Evolutionary conservation across 768 basidiomycete genomes (phyloP).

Genomic region (Tylopilus subfusipes): DNA sequence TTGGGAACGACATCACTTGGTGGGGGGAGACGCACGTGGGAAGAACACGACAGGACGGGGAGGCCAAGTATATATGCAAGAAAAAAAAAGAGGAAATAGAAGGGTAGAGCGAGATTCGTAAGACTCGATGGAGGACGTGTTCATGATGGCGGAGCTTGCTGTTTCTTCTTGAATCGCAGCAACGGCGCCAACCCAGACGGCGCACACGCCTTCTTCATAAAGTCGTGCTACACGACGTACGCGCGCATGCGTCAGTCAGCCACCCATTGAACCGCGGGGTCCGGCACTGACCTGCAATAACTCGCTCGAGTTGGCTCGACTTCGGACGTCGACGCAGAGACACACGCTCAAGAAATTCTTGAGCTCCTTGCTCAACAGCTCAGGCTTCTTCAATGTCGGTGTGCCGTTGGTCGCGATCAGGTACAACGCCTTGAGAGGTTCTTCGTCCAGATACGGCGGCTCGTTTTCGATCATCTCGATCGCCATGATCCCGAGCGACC

Average conservation of each 20-base stretch:
- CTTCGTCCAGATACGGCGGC: conserved; percentile 93
- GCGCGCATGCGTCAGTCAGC: neutral
- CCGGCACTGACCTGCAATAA: conserved; percentile 70
- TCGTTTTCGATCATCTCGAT: conserved; percentile 99
- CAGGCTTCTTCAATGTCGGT: conserved; percentile 95
- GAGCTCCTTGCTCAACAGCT: conserved; percentile 84
- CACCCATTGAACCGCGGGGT: no score
- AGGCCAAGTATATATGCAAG: conserved; percentile 23
- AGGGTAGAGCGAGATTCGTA: neutral
- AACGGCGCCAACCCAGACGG: conserved; percentile 81
- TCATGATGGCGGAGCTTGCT: conserved; percentile 39
- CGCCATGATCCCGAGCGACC: conserved; percentile 97
- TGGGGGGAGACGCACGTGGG: neutral
- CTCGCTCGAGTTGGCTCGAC: conserved; percentile 86
- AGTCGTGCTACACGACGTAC: conserved; percentile 74
- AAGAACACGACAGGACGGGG: no score
- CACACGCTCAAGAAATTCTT: conserved; percentile 98
- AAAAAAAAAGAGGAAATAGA: neutral
- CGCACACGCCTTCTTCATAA: conserved; percentile 85
- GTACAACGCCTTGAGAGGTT: conserved; percentile 91
- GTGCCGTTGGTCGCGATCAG: conserved; percentile 98
- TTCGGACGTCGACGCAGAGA: conserved; percentile 93
- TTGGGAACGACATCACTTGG: no score
- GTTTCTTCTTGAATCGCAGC: conserved; percentile 74
- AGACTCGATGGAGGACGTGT: neutral